Conservation (phyloP, 176 grass and related monocot species). For the Panicum miliaceum region DNA sequence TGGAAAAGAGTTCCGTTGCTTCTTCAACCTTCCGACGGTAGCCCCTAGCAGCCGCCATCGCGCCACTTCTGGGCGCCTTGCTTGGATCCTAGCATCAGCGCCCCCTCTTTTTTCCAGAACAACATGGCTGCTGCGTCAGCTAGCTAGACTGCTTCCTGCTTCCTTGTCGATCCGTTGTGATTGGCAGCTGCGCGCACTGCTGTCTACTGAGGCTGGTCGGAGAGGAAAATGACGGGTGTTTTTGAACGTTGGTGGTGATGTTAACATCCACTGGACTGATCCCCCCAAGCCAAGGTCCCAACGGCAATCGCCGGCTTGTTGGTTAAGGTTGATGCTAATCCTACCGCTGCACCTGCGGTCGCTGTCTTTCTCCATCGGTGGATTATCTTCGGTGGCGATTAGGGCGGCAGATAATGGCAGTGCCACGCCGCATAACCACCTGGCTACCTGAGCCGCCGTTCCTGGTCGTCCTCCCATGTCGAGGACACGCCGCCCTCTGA, state of each 20-base stretch:
- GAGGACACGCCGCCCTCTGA: no score
- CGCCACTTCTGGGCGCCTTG: neutral
- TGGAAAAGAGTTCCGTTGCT: neutral
- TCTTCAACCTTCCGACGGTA: neutral
- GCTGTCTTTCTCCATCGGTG: neutral
- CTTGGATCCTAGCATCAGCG: neutral
- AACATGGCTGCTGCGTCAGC: neutral
- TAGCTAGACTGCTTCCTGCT: no score
- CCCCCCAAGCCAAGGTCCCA: conserved; percentile 8
- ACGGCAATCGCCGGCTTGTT: neutral
- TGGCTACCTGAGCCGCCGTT: neutral
- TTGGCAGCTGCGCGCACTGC: neutral
- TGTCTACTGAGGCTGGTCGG: neutral
- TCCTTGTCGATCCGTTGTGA: neutral
- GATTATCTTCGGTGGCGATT: neutral
- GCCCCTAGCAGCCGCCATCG: neutral
- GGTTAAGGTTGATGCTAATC: neutral
- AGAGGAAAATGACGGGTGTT: neutral
- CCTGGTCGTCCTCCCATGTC: neutral
- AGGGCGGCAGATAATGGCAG: neutral
- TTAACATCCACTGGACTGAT: neutral
- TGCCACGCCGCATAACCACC: neutral
- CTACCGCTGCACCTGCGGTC: neutral
- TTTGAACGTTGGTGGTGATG: neutral
- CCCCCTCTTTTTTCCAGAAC: neutral